Evolutionary conservation across 208 protist species (phyloP), one percentile per base, ranked within the genome.

Genomic region (Wallacemonas sp.): DNA sequence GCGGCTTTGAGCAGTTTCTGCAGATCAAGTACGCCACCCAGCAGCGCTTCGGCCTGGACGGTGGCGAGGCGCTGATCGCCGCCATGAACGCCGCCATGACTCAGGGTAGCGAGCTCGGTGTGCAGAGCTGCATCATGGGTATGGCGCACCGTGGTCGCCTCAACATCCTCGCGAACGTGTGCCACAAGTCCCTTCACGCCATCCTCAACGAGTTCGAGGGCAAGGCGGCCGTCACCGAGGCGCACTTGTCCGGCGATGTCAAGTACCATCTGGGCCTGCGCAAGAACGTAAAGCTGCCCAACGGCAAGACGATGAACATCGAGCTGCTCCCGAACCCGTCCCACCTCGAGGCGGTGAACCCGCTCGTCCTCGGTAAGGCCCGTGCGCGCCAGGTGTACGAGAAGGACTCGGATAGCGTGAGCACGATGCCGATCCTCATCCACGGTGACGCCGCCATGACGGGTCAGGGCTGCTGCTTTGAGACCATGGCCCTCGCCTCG

Each of bases 311-410:
- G 9, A 78, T 99, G 9, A 88, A 99, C 80, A 54, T 99, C 3
- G 97, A 98, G 27, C 84, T 99, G 39, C 78, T 99, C 33, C 91
- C 98, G 19, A 99, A 99, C 86, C 98, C 98, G 26, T 99, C 98
- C 6, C 98, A 99, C 73, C 80, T 99, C 9, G 98, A 99, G 85
- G 97, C 98, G n/a, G 97, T 99, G 36, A 99, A 99, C 81, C 94
- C 98, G 0, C 90, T 99, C 38, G 98, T 99, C 12, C 81, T 98
- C 57, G 98, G 98, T 62, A 99, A 99, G 84, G 74, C 88, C 17
- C 83, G 91, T 27, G 98, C 98, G 19, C 97, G 98, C 54, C 97
- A 99, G 88, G 71, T 90, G 11, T 80, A 85, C 67, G 74, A 54
- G 52, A 79, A 86, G 29, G 92, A 98, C 61, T 65, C 72, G 1